Percentiles rank a stretch among this genome's conserved stretches.
phyloP scores from a whole-genome alignment of 345 rosid species.

The Linum usitatissimum region DNA sequence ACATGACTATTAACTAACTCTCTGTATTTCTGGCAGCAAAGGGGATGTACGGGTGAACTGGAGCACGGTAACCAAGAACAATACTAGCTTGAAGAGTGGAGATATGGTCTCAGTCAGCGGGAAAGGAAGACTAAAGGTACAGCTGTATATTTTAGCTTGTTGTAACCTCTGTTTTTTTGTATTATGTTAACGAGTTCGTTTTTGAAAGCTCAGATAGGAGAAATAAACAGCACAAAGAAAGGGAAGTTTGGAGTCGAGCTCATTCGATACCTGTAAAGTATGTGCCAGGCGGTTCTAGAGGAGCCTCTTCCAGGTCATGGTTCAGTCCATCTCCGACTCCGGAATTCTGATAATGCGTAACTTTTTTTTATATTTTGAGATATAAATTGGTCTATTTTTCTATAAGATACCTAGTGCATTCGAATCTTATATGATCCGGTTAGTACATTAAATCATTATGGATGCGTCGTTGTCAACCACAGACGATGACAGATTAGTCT shows the following conservation, averaged over 20 bases:
- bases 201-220: slow-evolving; percentile 45
- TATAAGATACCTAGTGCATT: no score
- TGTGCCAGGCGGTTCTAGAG: no score
- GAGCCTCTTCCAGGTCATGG: no score
- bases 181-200: not conserved
- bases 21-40: slow-evolving; percentile 25
- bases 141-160: not conserved
- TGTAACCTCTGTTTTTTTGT: slow-evolving; percentile 1
- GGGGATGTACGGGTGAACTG: slow-evolving; percentile 84
- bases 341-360: no score
- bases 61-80: slow-evolving; percentile 63
- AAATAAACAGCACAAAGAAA: slow-evolving; percentile 59
- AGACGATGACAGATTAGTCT: no score
- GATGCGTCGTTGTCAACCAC: no score
- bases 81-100: slow-evolving; percentile 56
- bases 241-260: slow-evolving; percentile 77
- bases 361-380: no score
- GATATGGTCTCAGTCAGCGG: slow-evolving; percentile 81
- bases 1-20: not conserved
- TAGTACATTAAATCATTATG: no score
- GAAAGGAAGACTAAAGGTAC: slow-evolving; percentile 83
- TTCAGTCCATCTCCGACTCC: no score
- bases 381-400: no score
- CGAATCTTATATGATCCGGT: no score
- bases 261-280: slow-evolving; percentile 46